Evolutionary conservation across 1,284 basidiomycete genomes (phyloP), one percentile per base, ranked within the genome.

Genomic region (Trametes polyzona): DNA sequence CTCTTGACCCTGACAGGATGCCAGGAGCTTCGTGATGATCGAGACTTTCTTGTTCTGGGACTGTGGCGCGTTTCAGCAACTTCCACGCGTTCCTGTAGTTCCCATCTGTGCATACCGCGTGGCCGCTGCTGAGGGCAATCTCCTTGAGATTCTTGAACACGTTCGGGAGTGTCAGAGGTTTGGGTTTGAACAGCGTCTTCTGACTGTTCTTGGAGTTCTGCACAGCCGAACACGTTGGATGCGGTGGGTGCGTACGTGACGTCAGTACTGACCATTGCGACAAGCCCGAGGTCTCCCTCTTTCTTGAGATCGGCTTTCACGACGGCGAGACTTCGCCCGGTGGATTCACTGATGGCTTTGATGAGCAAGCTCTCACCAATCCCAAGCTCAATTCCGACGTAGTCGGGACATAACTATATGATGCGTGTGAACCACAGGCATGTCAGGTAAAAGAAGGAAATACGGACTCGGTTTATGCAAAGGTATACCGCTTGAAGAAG

Each of bases 261-360:
- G 27, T 29, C 17, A 27, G 14, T 12, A 69, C 79, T 62, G 55
- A 90, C 94, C 89, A 93, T 93, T 12, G 97, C 97, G 0, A 99
- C 96, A 29, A 96, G 80, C 10, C 97, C 97, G 11, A 99, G 78
- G 71, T 99, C 97, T 44, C 97, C 97, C 69, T 95, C 92, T 68
- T 88, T 91, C 79, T 95, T 93, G 58, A 98, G 80, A 64, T 99
- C 97, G 17, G 90, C 84, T 71, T 98, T 99, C 67, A 99, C 87
- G 42, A 89, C 82, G 2, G 84, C 80, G 19, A 88, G 73, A 64
- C 88, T 93, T 54, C 97, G 83, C 10, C 97, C 97, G 0, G 95
- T 98, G 6, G 93, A 95, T 72, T 98, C 93, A 19, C 87, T 91
- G 56, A 99, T 98, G 14, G 97, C 95, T 70, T 98, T 99, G 71